Evolutionary conservation across 108 stramenopile species (phyloP).

Genomic region (Nitzschia palea): DNA sequence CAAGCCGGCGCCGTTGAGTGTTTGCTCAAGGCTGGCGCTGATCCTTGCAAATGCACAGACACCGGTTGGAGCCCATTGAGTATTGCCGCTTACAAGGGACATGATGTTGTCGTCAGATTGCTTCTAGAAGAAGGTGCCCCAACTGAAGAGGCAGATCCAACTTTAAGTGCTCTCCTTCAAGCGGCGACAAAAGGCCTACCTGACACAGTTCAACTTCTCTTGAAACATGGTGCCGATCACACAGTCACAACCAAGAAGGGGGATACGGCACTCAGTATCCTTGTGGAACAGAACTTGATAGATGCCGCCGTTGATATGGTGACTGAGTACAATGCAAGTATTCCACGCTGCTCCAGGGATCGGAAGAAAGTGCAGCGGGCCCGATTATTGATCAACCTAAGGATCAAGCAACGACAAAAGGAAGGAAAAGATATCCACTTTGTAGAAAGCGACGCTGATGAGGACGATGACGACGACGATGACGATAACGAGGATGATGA

Average conservation of each 20-base stretch:
- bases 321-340: slow-evolving; percentile 87
- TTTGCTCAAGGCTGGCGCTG: slow-evolving; percentile 74
- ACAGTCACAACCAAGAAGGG: slow-evolving; percentile 92
- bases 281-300: slow-evolving; percentile 90
- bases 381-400: slow-evolving; percentile 81
- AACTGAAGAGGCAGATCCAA: slow-evolving; percentile 91
- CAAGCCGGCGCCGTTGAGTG: slow-evolving; percentile 81
- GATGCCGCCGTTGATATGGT: slow-evolving; percentile 94
- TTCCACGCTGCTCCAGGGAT: slow-evolving; percentile 89
- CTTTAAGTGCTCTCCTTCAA: slow-evolving; percentile 82
- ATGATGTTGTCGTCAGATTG: slow-evolving; percentile 85
- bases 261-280: slow-evolving; percentile 89
- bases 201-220: slow-evolving; percentile 79
- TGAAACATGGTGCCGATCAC: slow-evolving; percentile 86
- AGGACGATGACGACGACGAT: slow-evolving; percentile 57
- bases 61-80: slow-evolving; percentile 91
- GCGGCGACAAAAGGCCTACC: slow-evolving; percentile 90
- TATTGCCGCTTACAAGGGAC: slow-evolving; percentile 91
- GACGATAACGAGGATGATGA: slow-evolving; percentile 31
- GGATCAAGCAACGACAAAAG: slow-evolving; percentile 76
- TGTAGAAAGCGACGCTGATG: slow-evolving; percentile 24
- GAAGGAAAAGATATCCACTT: slow-evolving; percentile 40
- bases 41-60: slow-evolving; percentile 89
- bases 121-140: slow-evolving; percentile 84
- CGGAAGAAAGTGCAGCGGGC: slow-evolving; percentile 91